Percentiles rank a stretch among this genome's conserved stretches.
Conservation (phyloP, 129 eudicot species). For the Calendula officinalis region DNA sequence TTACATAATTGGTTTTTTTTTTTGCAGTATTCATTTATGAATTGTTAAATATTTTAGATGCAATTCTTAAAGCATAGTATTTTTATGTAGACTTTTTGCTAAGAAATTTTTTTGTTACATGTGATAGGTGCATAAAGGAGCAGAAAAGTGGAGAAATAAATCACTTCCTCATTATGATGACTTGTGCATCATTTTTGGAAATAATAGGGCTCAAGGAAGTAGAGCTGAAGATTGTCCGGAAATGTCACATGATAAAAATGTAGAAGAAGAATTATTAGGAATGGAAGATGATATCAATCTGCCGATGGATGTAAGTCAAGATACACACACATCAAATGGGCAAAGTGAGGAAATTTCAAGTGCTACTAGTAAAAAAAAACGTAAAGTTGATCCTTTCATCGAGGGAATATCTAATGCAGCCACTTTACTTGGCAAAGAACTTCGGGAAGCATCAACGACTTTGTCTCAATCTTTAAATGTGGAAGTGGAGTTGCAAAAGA, state of each 20-base stretch:
- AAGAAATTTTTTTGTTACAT: not conserved
- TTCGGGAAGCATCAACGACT: not conserved
- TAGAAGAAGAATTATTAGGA: not conserved
- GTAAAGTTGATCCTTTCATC: not conserved
- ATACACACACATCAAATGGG: not conserved
- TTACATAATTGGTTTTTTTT: too few species aligned
- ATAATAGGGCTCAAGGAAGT: not conserved
- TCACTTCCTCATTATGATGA: not conserved
- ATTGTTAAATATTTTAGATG: too few species aligned
- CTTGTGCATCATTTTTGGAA: not conserved
- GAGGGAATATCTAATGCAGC: slow-evolving; percentile 7
- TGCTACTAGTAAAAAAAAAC: not conserved
- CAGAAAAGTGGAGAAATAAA: not conserved
- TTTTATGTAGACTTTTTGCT: not conserved
- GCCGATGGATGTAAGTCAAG: not conserved
- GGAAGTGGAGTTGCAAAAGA: not conserved
- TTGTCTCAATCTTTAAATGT: not conserved
- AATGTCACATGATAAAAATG: not conserved
- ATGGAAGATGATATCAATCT: not conserved
- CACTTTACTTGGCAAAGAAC: not conserved
- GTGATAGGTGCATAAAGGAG: not conserved
- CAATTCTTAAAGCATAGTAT: too few species aligned
- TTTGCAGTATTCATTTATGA: too few species aligned
- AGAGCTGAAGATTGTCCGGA: not conserved
- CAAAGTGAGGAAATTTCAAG: not conserved